A percentile compares a stretch with the other conserved stretches of the same genome.
phyloP scores from a whole-genome alignment of 2,329 filamentous ascomycete species.

The Pseudocercospora fijiensis region DNA sequence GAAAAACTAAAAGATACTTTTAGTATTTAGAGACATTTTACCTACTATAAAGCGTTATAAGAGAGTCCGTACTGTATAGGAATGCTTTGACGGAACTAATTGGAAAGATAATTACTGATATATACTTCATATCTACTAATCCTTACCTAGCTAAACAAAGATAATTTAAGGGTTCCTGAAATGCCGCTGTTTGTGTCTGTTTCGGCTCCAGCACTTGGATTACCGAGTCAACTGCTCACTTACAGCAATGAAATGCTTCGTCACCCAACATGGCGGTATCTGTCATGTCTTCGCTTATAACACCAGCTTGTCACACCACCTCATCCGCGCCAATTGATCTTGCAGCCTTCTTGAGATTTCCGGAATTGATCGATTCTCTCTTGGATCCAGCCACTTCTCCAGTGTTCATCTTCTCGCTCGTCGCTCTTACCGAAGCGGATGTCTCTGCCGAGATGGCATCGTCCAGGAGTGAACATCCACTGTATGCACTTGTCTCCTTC shows the following conservation, averaged over 20 bases:
- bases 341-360: conserved; percentile 28
- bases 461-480: conserved; percentile 38
- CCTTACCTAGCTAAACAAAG: too few relatives aligned
- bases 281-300: background rate
- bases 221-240: background rate
- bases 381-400: conserved; percentile 38
- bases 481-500: conserved; percentile 35
- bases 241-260: background rate
- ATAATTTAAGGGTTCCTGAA: background rate
- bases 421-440: conserved; percentile 38
- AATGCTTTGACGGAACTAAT: too few relatives aligned
- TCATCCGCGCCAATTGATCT: conserved; percentile 28
- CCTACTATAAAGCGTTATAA: too few relatives aligned
- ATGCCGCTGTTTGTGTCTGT: conserved; percentile 2
- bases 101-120: too few relatives aligned
- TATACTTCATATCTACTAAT: too few relatives aligned
- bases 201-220: conserved; percentile 13
- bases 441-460: conserved; percentile 37
- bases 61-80: too few relatives aligned
- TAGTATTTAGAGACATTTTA: too few relatives aligned
- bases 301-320: background rate
- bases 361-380: conserved; percentile 30
- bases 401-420: conserved; percentile 32
- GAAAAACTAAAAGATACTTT: too few relatives aligned
- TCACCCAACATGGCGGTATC: background rate